phyloP scores from a whole-genome alignment of 2,329 filamentous ascomycete species.

The Plenodomus biglobosus region DNA sequence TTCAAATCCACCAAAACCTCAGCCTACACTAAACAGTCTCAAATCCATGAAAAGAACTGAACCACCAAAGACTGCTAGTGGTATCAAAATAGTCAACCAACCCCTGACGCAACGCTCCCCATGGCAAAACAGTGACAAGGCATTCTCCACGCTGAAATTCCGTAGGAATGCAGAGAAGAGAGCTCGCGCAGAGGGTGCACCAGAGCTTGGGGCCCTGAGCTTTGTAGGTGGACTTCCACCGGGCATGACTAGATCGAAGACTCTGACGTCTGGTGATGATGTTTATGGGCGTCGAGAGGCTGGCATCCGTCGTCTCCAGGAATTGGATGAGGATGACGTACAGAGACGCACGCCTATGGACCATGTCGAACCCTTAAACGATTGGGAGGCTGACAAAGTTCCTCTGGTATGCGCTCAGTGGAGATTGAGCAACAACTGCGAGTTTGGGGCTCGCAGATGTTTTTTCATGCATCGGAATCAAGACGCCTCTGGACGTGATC shows the following conservation, averaged over 20 bases:
- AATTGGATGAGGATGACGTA: conserved; percentile 11
- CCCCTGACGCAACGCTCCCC: conserved; percentile 12
- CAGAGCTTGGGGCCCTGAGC: conserved; percentile 25
- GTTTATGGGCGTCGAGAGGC: conserved; percentile 30
- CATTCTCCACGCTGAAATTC: conserved; percentile 21
- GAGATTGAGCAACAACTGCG: conserved; percentile 27
- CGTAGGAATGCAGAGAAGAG: conserved; percentile 22
- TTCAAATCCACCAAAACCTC: not conserved
- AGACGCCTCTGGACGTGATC: conserved; percentile 18
- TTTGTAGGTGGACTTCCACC: conserved; percentile 25
- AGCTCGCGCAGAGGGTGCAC: conserved; percentile 25
- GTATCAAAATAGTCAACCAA: conserved; percentile 33
- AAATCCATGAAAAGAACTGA: not conserved
- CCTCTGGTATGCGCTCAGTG: conserved; percentile 35
- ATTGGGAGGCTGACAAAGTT: conserved; percentile 31
- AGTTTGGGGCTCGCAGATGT: conserved; percentile 19
- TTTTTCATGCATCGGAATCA: conserved; percentile 31
- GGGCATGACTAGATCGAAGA: conserved; percentile 2
- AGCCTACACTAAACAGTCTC: not conserved
- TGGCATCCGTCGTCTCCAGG: conserved; percentile 13
- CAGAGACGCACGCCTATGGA: not conserved
- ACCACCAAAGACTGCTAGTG: not conserved
- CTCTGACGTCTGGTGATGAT: conserved; percentile 9
- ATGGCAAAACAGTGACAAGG: conserved; percentile 17
- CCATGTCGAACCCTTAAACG: conserved; percentile 7